phyloP scores from a whole-genome alignment of 2,329 filamentous ascomycete genomes.

The Aspergillus ustus region DNA sequence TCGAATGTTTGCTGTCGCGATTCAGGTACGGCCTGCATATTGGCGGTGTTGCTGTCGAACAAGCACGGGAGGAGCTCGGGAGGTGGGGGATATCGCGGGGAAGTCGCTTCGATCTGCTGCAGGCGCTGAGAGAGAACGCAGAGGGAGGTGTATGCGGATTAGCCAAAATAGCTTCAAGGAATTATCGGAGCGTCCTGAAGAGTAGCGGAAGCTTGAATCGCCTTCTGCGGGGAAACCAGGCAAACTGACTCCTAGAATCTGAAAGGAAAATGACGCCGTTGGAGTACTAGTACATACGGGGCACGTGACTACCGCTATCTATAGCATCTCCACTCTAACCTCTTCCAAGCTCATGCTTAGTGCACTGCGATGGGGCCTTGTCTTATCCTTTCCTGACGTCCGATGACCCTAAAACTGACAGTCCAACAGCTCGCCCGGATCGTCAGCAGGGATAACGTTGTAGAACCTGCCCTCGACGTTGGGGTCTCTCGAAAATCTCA shows the following conservation, averaged over 20 bases:
- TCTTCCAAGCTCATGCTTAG: slow-evolving; percentile 2
- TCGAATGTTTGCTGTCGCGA: slow-evolving; percentile 92
- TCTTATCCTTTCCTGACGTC: slow-evolving; percentile 4
- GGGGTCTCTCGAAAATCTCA: slow-evolving; percentile 14
- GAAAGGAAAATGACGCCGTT: slow-evolving; percentile 4
- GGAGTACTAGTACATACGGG: neutral
- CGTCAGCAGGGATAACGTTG: neutral
- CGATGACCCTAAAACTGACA: slow-evolving; percentile 12
- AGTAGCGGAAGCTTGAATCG: neutral
- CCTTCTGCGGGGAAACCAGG: neutral
- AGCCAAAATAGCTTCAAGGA: neutral
- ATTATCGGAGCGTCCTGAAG: slow-evolving; percentile 3
- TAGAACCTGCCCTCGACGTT: slow-evolving; percentile 12
- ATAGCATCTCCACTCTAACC: neutral
- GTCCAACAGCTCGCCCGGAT: neutral
- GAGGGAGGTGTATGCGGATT: neutral
- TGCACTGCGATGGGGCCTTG: slow-evolving; percentile 2
- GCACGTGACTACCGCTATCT: slow-evolving; percentile 8
- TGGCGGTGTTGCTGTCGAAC: neutral
- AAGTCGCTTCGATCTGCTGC: slow-evolving; percentile 4
- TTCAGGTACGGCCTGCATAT: slow-evolving; percentile 67
- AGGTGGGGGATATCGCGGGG: slow-evolving; percentile 16
- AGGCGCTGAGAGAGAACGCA: neutral
- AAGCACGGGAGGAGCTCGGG: neutral
- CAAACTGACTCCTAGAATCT: neutral